Base-by-base conservation (phyloP, 495 filamentous ascomycete species). In the Penicillium macrosclerotiorum region DNA sequence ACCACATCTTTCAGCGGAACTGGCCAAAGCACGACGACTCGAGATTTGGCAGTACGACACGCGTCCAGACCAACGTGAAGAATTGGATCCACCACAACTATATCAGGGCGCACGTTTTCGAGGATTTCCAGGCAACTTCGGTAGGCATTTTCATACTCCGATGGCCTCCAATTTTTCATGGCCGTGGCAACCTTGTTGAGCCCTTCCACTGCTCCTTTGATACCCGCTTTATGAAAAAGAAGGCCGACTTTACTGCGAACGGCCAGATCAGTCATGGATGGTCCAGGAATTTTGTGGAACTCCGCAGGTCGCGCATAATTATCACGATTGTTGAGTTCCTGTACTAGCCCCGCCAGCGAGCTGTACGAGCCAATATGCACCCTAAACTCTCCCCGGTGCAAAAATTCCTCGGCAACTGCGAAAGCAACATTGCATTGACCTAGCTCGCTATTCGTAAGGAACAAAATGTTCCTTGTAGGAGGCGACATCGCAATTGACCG, bases 351-450 rank as follows among this genome's bases (percentile, higher is more conserved):
- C 13, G 45, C 35, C 67, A 60, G 20, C 67, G 70, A 14, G 54
- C 54, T 9, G 61, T 76, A 81, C 0, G 78, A 81, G 12, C 68
- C 79, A 25, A 81, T 67, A 42, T 81, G 77, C 3, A 81, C 62
- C 18, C 73, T 63, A 20, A 76, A 67, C 25, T 67, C 45, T 2
- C 60, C 65, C 9, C 69, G 67, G 8, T 64, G 56, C 19, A 79
- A 54, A 1, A 81, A 70, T 38, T 77, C 76, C 19, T 78, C 69
- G 16, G 67, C 67, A 1, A 75, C 68, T 8, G 79, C 78, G 1
- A 82, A 68, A 25, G 72, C 67, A 18, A 80, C 74, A 52, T 80
- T 81, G 19, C 73, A 71, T 43, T 80, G 75, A 13, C 79, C 79
- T 40, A 74, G 66, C 47, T 81, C 79, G 31, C 73, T 72, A 62